These are phyloP conservation scores for Calamus simplicifolius DNA, from an alignment of 176 grass and related monocot species.

Conservation along the genomic window DNA sequence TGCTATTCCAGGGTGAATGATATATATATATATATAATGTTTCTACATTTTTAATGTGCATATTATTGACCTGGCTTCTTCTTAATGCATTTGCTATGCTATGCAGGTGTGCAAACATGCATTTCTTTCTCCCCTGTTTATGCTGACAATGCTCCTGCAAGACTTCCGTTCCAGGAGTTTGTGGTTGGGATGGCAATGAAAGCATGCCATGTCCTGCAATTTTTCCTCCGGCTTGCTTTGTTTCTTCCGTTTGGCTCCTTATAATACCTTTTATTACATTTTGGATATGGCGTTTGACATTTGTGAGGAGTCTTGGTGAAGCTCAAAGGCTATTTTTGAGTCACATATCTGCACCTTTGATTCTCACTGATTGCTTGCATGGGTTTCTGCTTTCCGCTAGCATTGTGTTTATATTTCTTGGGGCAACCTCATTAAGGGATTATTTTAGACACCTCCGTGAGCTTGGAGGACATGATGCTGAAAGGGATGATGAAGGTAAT, in stretches of 20 bases:
- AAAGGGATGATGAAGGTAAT: slow-evolving; percentile 75
- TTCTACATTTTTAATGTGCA: too few species aligned
- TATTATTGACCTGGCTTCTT: neutral
- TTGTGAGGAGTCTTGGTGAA: slow-evolving; percentile 89
- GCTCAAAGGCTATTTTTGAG: slow-evolving; percentile 87
- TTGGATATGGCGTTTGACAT: slow-evolving; percentile 93
- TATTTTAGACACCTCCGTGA: slow-evolving; percentile 96
- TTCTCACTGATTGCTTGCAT: slow-evolving; percentile 93
- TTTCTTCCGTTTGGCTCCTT: slow-evolving; percentile 96
- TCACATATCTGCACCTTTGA: slow-evolving; percentile 77
- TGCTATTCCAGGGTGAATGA: too few species aligned
- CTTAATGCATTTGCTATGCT: neutral
- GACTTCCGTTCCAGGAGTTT: slow-evolving; percentile 97
- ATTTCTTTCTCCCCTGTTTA: slow-evolving; percentile 96
- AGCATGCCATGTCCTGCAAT: slow-evolving; percentile 83
- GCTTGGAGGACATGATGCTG: slow-evolving; percentile 80
- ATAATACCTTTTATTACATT: slow-evolving; percentile 99
- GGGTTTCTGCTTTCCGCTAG: slow-evolving; percentile 96
- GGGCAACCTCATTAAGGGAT: slow-evolving; percentile 90
- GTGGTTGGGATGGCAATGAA: slow-evolving; percentile 94
- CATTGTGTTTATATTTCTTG: slow-evolving; percentile 98
- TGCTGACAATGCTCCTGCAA: slow-evolving; percentile 65
- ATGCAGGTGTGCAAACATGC: slow-evolving; percentile 97
- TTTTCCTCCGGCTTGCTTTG: slow-evolving; percentile 86
- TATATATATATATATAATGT: too few species aligned